Base-by-base conservation (phyloP, 306 rosid genomes). In the Astragalus membranaceus region DNA sequence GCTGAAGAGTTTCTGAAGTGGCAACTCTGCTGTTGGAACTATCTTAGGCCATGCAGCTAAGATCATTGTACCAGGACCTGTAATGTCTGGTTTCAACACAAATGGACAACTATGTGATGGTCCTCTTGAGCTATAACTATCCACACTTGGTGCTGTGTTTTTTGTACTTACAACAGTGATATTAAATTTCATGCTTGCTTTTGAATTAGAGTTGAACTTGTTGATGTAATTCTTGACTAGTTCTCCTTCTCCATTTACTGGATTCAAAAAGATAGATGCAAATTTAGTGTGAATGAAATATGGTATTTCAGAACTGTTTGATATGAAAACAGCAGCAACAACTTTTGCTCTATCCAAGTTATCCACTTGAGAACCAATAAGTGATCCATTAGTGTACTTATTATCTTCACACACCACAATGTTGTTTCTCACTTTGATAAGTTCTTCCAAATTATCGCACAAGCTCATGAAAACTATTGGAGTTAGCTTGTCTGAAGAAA, bases 21-120 rank as follows among this genome's bases (percentile, higher is more conserved):
- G 1, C 0, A 43, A 36, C 0, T 61, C 49, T 61, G 36, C 41
- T 41, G 14, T 80, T 0, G 87, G 33, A 55, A 41, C 23, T 0
- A 82, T 86, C n/a, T 20, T 10, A 14, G 98, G 96, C 98, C 98
- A 92, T 48, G 96, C 78, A 8, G 98, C 98, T 65, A 92, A 67
- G 66, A 90, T 37, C 33, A 62, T 69, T 9, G 91, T 58, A 8
- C 98, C 98, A 0, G 96, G 98, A 44, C 96, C 98, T 41, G 75
- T 36, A 23, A 92, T 68, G 54, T 92, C 98, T 0, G 96, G 96
- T 74, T 92, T 92, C 69, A 90, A 64, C 48, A 89, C 84, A 48
- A 51, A 73, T 8, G 95, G 93, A 61, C 85, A 88, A 66, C 87
- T 85, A 6, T 17, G 71, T 8, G 98, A 88, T 56, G 96, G 98